Evolutionary conservation across 2,329 filamentous ascomycete genomes (phyloP).

Genomic region (Colletotrichum liaoningense): DNA sequence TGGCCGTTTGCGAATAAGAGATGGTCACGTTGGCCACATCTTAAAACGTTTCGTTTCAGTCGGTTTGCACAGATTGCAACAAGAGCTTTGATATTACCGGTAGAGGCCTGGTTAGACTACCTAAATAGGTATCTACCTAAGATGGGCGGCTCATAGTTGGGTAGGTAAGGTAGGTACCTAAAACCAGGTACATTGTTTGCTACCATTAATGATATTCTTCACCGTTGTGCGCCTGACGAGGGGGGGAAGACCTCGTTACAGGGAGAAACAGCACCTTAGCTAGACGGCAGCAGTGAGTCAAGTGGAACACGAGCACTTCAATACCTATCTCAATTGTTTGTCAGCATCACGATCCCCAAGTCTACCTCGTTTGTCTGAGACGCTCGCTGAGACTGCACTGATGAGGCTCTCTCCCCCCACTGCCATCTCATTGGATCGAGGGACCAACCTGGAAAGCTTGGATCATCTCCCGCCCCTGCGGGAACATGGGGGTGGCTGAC

Average conservation of each 20-base stretch:
- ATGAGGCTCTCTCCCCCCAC: conserved; percentile 7
- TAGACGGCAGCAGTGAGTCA: not conserved
- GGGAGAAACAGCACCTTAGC: not conserved
- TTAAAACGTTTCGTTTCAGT: not conserved
- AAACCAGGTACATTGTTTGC: not conserved
- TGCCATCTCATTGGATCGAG: not conserved
- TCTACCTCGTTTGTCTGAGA: conserved; percentile 1
- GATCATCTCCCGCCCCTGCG: conserved; percentile 15
- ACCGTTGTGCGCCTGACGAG: not conserved
- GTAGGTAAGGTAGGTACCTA: too few species aligned
- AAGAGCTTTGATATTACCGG: not conserved
- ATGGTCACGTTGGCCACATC: not conserved
- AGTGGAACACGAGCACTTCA: not conserved
- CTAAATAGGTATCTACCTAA: too few species aligned
- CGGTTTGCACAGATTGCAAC: not conserved
- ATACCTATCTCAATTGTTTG: not conserved
- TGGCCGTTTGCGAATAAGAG: not conserved
- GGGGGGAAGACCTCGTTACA: not conserved
- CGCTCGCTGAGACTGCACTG: not conserved
- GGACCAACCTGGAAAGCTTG: conserved; percentile 18
- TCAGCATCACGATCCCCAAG: not conserved
- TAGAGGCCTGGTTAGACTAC: too few species aligned
- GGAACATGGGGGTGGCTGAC: conserved; percentile 31
- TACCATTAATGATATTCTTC: not conserved
- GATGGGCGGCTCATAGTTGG: too few species aligned